Evolutionary conservation across 495 filamentous ascomycete species (phyloP).

Genomic region (Aspergillus funiculosus): DNA sequence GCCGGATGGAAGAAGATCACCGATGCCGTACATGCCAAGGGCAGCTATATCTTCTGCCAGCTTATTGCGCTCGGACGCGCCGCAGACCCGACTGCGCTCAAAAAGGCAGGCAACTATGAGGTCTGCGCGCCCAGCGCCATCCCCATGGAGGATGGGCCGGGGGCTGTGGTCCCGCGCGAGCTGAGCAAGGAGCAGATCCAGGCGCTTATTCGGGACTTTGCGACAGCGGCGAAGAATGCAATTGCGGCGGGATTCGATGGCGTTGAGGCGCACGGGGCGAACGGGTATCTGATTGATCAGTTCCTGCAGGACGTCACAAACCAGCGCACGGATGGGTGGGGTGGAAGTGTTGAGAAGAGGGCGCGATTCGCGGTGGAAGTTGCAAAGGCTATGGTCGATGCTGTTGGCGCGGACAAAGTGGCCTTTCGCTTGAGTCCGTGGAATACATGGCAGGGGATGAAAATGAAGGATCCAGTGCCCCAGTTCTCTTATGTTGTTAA

Average conservation of each 20-base stretch:
- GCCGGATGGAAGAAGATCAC: conserved; percentile 44
- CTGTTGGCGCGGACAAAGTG: conserved; percentile 52
- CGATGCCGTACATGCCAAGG: conserved; percentile 47
- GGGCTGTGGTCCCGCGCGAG: conserved; percentile 30
- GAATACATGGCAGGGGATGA: conserved; percentile 57
- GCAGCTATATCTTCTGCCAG: conserved; percentile 47
- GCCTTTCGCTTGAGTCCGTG: conserved; percentile 58
- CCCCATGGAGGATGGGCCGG: conserved; percentile 10
- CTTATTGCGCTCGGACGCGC: conserved; percentile 56
- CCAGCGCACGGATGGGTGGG: conserved; percentile 57
- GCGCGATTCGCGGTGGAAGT: conserved; percentile 57
- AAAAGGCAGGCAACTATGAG: conserved; percentile 15
- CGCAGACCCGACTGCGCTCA: conserved; percentile 36
- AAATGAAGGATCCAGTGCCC: conserved; percentile 52
- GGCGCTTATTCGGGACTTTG: conserved; percentile 50
- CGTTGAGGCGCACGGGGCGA: conserved; percentile 70
- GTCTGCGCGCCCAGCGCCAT: conserved; percentile 37
- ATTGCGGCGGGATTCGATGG: conserved; percentile 69
- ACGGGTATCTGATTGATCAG: conserved; percentile 72
- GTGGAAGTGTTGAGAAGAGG: conserved; percentile 62
- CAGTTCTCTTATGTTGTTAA: conserved; percentile 54
- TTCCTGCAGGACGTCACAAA: conserved; percentile 60
- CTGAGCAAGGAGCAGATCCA: conserved; percentile 55
- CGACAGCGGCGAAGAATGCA: conserved; percentile 53
- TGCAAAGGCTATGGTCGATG: conserved; percentile 49